Conservation (phyloP, 2,329 filamentous ascomycete species). For the Sclerotinia trifoliorum region DNA sequence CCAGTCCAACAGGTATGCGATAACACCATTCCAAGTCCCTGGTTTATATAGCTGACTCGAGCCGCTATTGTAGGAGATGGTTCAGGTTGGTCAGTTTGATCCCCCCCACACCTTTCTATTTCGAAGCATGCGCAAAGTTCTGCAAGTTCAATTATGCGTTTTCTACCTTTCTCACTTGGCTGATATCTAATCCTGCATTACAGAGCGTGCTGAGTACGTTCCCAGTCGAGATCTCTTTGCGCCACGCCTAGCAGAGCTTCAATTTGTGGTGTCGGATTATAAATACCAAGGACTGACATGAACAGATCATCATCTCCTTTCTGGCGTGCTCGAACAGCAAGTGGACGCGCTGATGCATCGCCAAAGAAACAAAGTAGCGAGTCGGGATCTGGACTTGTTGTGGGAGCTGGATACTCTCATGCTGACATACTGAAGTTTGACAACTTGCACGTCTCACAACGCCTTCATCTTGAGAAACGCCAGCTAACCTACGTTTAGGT, state of each 20-base stretch:
- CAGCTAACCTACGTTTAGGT: constrained; percentile 45
- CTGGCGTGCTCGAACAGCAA: constrained; percentile 65
- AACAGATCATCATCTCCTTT: constrained; percentile 83
- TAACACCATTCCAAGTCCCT: constrained; percentile 21
- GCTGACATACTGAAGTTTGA: constrained; percentile 91
- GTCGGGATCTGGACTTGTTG: constrained; percentile 63
- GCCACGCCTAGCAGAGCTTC: constrained; percentile 18
- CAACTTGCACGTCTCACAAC: constrained; percentile 58
- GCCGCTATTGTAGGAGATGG: constrained; percentile 76
- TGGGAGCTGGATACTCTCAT: constrained; percentile 95
- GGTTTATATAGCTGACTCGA: constrained; percentile 20
- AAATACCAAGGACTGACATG: constrained; percentile 17
- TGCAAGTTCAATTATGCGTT: constrained; percentile 9
- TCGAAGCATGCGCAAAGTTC: background rate
- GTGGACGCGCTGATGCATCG: constrained; percentile 54
- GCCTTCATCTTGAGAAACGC: background rate
- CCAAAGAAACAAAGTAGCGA: constrained; percentile 58
- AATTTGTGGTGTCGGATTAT: background rate
- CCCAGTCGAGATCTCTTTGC: constrained; percentile 18
- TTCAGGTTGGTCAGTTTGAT: constrained; percentile 87
- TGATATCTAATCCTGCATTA: constrained; percentile 3
- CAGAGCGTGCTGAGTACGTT: constrained; percentile 23
- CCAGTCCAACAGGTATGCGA: constrained; percentile 65
- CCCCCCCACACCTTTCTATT: constrained; percentile 26
- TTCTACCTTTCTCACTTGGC: background rate